phyloP scores from a whole-genome alignment of 176 grass and related monocot species.

The Eleusine indica region DNA sequence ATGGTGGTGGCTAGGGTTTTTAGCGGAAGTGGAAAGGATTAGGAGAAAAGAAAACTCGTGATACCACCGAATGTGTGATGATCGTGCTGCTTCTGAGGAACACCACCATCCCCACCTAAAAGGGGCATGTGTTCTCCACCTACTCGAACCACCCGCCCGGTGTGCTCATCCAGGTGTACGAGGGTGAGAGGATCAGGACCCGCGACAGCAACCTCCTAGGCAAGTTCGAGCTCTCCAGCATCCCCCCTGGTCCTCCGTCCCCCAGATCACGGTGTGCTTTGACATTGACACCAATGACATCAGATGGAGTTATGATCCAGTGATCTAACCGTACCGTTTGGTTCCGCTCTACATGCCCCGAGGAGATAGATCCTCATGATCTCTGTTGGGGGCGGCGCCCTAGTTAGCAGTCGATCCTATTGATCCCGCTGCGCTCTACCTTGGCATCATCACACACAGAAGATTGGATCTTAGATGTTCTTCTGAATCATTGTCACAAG shows the following conservation, averaged over 20 bases:
- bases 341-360: no score
- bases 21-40: no score
- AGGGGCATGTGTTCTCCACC: slow-evolving; percentile 65
- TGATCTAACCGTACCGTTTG: no score
- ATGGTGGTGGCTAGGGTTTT: no score
- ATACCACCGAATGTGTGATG: slow-evolving; percentile 47
- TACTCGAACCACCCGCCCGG: slow-evolving; percentile 63
- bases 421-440: no score
- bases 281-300: slow-evolving; percentile 62
- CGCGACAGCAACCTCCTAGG: slow-evolving; percentile 68
- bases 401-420: no score
- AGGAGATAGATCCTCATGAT: no score
- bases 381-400: no score
- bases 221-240: slow-evolving; percentile 58
- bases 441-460: no score
- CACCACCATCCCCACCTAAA: slow-evolving; percentile 68
- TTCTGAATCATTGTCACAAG: no score
- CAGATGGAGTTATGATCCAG: not conserved
- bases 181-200: slow-evolving; percentile 64
- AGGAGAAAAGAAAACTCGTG: no score
- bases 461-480: no score
- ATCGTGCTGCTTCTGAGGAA: slow-evolving; percentile 60
- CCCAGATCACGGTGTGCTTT: slow-evolving; percentile 65
- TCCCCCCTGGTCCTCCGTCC: slow-evolving; percentile 48
- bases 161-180: slow-evolving; percentile 62